Evolutionary conservation across 768 basidiomycete species (phyloP).

Genomic region (Termitomyces sp.): DNA sequence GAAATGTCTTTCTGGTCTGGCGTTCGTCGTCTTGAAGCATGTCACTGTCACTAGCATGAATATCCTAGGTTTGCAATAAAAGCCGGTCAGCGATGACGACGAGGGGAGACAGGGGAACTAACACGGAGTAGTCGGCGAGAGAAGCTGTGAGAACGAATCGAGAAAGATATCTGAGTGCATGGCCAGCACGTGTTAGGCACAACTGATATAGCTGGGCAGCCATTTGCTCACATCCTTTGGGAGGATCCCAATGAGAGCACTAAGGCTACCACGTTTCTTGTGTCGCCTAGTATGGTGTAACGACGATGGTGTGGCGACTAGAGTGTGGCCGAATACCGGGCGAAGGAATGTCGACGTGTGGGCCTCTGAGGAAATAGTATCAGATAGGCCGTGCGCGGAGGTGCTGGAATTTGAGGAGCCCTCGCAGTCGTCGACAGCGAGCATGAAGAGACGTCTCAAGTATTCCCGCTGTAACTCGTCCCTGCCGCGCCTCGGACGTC

Average conservation of each 20-base stretch:
- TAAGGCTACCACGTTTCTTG: slow-evolving; percentile 18
- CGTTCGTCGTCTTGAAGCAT: slow-evolving; percentile 30
- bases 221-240: slow-evolving; percentile 28
- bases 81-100: neutral
- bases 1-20: slow-evolving; percentile 32
- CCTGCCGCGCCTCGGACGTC: neutral
- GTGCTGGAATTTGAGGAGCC: neutral
- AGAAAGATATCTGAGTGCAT: slow-evolving; percentile 30
- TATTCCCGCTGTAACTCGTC: neutral
- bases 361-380: slow-evolving; percentile 1
- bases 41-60: slow-evolving; percentile 9
- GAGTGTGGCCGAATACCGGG: slow-evolving; percentile 8
- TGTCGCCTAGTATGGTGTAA: slow-evolving; percentile 7
- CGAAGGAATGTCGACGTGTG: slow-evolving; percentile 4
- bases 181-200: slow-evolving; percentile 48
- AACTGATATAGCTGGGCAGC: slow-evolving; percentile 11
- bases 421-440: neutral
- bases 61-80: neutral
- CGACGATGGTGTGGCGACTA: slow-evolving; percentile 8
- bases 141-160: slow-evolving; percentile 35
- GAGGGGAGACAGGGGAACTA: slow-evolving; percentile 7
- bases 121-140: slow-evolving; percentile 27
- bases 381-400: neutral
- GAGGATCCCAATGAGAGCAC: slow-evolving; percentile 20
- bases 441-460: neutral